Evolutionary conservation across 805 yeast genomes (phyloP).

Genomic region (Hyphopichia homilentoma): DNA sequence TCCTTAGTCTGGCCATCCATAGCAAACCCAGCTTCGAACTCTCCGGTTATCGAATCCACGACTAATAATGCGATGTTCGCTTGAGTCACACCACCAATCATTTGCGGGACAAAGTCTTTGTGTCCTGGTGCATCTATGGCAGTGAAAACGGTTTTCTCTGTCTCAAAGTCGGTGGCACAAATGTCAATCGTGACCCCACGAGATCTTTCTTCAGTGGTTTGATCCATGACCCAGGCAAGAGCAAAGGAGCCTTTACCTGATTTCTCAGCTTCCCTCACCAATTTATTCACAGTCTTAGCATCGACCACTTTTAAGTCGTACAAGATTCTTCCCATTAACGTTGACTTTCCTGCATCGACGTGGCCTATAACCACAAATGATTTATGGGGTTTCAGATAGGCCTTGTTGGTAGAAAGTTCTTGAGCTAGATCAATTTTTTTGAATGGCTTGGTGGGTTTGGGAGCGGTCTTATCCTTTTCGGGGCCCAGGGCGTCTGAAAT

Average conservation of each 20-base stretch:
- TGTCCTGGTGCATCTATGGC: conserved; percentile 88
- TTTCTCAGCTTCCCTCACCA: conserved; percentile 60
- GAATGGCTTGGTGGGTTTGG: conserved; percentile 37
- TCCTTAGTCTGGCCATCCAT: conserved; percentile 76
- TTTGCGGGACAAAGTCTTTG: conserved; percentile 76
- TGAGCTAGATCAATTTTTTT: conserved; percentile 39
- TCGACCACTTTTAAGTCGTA: conserved; percentile 67
- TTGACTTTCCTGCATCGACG: conserved; percentile 83
- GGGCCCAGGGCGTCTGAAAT: conserved; percentile 11
- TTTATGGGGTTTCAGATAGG: conserved; percentile 47
- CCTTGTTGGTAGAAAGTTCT: conserved; percentile 30
- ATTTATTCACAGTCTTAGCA: conserved; percentile 57
- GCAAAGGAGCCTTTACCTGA: conserved; percentile 78
- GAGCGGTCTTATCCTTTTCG: conserved; percentile 7
- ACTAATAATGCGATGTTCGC: conserved; percentile 75
- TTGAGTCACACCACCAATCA: conserved; percentile 79
- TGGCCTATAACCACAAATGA: conserved; percentile 84
- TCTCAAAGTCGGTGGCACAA: conserved; percentile 64
- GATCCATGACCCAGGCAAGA: conserved; percentile 83
- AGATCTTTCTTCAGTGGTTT: conserved; percentile 67
- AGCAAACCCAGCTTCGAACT: conserved; percentile 67
- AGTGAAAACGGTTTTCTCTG: conserved; percentile 51
- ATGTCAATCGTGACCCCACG: conserved; percentile 81
- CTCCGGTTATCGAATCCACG: conserved; percentile 61
- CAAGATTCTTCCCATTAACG: conserved; percentile 70